These are phyloP conservation scores for Desmodesmus armatus DNA, from an alignment of 139 green algal species.

Conservation along the genomic window DNA sequence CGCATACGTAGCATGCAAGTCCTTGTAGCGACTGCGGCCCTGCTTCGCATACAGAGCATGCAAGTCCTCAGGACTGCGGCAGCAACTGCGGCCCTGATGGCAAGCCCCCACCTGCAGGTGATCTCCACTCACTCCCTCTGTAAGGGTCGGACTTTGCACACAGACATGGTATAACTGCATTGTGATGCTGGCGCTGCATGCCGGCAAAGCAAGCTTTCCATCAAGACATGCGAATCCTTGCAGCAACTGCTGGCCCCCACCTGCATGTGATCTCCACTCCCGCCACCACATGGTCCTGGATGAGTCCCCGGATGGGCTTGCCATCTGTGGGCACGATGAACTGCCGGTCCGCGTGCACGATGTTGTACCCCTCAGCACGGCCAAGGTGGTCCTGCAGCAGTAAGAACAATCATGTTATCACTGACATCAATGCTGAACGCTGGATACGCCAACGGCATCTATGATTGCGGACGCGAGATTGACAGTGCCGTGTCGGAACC, in stretches of 20 bases:
- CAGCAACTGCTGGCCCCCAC: not conserved
- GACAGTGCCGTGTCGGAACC: not conserved
- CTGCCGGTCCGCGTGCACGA: slow-evolving; percentile 95
- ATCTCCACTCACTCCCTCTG: slow-evolving; percentile 80
- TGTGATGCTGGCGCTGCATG: not conserved
- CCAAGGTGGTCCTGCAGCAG: slow-evolving; percentile 82
- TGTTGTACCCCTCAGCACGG: slow-evolving; percentile 93
- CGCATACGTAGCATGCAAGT: too few species aligned
- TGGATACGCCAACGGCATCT: not conserved
- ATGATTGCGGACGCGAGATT: not conserved
- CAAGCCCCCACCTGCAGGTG: slow-evolving; percentile 70
- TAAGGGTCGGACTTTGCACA: too few species aligned
- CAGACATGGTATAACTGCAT: not conserved
- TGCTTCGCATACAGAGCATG: too few species aligned
- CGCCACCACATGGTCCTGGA: slow-evolving; percentile 96
- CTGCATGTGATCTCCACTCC: slow-evolving; percentile 85
- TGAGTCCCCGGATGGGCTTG: slow-evolving; percentile 95
- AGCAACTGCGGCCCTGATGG: not conserved
- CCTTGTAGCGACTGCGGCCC: too few species aligned
- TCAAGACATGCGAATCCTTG: not conserved
- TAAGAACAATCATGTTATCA: not conserved
- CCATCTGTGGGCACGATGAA: slow-evolving; percentile 97
- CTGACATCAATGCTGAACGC: not conserved
- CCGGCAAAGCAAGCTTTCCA: not conserved
- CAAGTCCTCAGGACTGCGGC: not conserved